These are phyloP conservation scores for Nemania sp. DNA, from an alignment of 2,329 filamentous ascomycete species.

Conservation along the genomic window DNA sequence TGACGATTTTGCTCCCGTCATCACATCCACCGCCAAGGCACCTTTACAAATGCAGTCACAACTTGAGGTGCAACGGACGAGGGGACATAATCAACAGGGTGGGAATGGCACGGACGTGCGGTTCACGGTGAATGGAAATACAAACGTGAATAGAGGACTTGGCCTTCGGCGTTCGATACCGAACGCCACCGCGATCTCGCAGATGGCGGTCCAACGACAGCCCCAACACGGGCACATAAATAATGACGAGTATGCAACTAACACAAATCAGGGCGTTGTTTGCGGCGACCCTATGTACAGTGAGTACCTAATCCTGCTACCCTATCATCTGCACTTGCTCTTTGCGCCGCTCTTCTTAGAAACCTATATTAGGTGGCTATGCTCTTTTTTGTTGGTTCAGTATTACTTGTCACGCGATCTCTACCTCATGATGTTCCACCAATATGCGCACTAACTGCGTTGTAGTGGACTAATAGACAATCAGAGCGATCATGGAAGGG, in stretches of 20 bases:
- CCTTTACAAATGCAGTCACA: constrained; percentile 38
- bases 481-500: background rate
- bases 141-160: constrained; percentile 43
- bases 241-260: constrained; percentile 47
- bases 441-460: background rate
- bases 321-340: background rate
- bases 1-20: constrained; percentile 57
- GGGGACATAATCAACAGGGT: constrained; percentile 43
- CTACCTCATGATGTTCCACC: background rate
- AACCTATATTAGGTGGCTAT: too few relatives aligned
- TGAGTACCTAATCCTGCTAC: constrained; percentile 10
- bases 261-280: constrained; percentile 48
- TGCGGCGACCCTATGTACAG: constrained; percentile 54
- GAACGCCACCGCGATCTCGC: constrained; percentile 46
- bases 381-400: too few relatives aligned
- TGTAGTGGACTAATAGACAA: constrained; percentile 4
- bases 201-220: constrained; percentile 43
- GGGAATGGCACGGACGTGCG: constrained; percentile 39
- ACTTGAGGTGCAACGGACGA: constrained; percentile 49
- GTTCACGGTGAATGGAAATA: constrained; percentile 49
- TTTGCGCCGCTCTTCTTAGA: background rate
- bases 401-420: too few relatives aligned
- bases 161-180: constrained; percentile 51
- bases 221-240: constrained; percentile 41
- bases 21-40: constrained; percentile 43